These are phyloP conservation scores for Rosa lucieae DNA, from an alignment of 306 rosid genomes.

Conservation along the genomic window DNA sequence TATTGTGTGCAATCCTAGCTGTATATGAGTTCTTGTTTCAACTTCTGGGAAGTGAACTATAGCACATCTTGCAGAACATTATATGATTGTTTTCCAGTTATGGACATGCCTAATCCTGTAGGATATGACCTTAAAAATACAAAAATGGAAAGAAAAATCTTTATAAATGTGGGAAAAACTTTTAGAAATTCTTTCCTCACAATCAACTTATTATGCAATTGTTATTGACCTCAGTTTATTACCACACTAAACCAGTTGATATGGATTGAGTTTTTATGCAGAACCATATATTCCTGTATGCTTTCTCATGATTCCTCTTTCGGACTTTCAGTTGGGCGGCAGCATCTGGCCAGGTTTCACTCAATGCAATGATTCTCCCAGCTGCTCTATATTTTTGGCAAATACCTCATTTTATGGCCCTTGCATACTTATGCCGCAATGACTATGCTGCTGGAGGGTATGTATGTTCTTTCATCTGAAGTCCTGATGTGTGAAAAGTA, in stretches of 20 bases:
- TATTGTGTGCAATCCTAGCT: not conserved
- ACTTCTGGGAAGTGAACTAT: not conserved
- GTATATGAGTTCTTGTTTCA: not conserved
- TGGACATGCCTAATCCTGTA: not conserved
- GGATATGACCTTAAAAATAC: not conserved
- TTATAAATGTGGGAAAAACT: not conserved
- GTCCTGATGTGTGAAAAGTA: not conserved
- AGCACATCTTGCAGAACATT: not conserved
- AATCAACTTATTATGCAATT: not conserved
- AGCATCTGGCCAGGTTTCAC: slow-evolving; percentile 76
- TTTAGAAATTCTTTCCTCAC: not conserved
- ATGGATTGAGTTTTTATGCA: not conserved
- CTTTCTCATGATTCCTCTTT: slow-evolving; percentile 11
- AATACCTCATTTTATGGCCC: slow-evolving; percentile 98
- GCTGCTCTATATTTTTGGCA: slow-evolving; percentile 99
- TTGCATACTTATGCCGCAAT: slow-evolving; percentile 83
- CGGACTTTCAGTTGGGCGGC: slow-evolving; percentile 82
- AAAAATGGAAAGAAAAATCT: not conserved
- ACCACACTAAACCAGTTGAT: not conserved
- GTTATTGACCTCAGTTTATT: not conserved
- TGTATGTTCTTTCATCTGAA: slow-evolving; percentile 28
- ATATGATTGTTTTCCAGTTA: not conserved
- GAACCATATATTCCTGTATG: not conserved
- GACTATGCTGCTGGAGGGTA: slow-evolving; percentile 99
- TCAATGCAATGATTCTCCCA: slow-evolving; percentile 81